phyloP scores from a whole-genome alignment of 148 eudicot species.

The Cornus florida region DNA sequence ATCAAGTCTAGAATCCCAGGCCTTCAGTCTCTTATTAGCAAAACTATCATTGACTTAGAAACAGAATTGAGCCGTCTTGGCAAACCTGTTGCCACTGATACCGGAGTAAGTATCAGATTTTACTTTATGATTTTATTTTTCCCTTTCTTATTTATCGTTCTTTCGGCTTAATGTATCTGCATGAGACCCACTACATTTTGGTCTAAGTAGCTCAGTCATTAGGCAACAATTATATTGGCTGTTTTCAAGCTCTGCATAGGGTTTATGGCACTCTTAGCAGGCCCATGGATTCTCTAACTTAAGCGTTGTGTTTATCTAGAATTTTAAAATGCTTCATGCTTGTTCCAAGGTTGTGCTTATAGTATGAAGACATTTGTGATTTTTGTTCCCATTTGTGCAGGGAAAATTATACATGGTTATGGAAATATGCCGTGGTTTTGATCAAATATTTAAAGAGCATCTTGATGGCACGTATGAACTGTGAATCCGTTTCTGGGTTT shows the following conservation, averaged over 20 bases:
- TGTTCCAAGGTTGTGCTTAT: background rate
- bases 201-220: background rate
- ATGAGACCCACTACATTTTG: background rate
- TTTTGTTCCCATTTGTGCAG: constrained; percentile 37
- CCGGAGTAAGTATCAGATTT: constrained; percentile 70
- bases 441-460: constrained; percentile 95
- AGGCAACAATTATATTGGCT: background rate
- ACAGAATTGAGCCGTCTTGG: constrained; percentile 95
- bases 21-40: constrained; percentile 92
- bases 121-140: background rate
- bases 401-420: constrained; percentile 90
- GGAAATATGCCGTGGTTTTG: constrained; percentile 96
- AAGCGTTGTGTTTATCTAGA: background rate
- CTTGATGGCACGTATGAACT: constrained; percentile 90
- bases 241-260: background rate
- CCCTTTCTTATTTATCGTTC: background rate
- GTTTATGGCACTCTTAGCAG: constrained; percentile 1
- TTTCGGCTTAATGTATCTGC: background rate
- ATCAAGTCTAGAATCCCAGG: constrained; percentile 98
- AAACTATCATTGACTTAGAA: constrained; percentile 88
- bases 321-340: constrained; percentile 7
- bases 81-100: constrained; percentile 89
- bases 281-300: background rate
- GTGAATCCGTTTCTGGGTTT: background rate
- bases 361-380: background rate